A percentile compares a stretch with the other conserved stretches of the same genome.
Conservation (phyloP, 1,139 yeast species). For the Suhomyces choctaworum region DNA sequence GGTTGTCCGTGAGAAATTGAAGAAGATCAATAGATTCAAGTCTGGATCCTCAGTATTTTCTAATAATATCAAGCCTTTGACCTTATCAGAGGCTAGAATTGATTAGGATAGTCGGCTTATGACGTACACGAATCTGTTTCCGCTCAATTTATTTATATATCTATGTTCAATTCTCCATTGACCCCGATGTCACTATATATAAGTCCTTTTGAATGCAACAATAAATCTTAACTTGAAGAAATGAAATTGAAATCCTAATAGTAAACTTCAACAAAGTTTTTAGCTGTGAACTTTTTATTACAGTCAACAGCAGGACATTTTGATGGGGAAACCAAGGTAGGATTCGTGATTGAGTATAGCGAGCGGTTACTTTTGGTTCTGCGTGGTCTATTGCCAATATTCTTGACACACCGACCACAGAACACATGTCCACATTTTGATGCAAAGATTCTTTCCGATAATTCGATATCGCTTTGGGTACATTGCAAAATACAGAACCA, state of each 20-base stretch:
- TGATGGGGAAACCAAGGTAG: constrained; percentile 48
- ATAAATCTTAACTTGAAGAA: not conserved
- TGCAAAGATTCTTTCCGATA: constrained; percentile 68
- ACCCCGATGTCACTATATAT: too few relatives aligned
- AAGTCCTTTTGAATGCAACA: too few relatives aligned
- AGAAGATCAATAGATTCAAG: constrained; percentile 66
- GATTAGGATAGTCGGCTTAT: constrained; percentile 25
- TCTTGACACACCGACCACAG: constrained; percentile 81
- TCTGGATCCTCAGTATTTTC: constrained; percentile 47
- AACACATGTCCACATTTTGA: constrained; percentile 82
- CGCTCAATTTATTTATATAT: constrained; percentile 5
- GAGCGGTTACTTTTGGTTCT: constrained; percentile 13
- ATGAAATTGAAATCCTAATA: constrained; percentile 9
- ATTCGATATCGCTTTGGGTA: constrained; percentile 55
- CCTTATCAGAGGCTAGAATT: constrained; percentile 51
- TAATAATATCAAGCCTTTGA: constrained; percentile 50
- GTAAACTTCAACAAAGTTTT: constrained; percentile 40
- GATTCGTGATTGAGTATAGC: constrained; percentile 41
- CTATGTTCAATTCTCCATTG: constrained; percentile 7
- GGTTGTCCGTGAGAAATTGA: constrained; percentile 83
- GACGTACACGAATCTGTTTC: too few relatives aligned
- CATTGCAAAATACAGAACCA: constrained; percentile 57
- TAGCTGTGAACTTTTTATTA: constrained; percentile 33
- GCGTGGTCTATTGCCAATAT: constrained; percentile 47
- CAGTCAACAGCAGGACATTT: constrained; percentile 49